Conservation (phyloP, 31 red algal genomes). For the Pterothamnion heteromorphum region DNA sequence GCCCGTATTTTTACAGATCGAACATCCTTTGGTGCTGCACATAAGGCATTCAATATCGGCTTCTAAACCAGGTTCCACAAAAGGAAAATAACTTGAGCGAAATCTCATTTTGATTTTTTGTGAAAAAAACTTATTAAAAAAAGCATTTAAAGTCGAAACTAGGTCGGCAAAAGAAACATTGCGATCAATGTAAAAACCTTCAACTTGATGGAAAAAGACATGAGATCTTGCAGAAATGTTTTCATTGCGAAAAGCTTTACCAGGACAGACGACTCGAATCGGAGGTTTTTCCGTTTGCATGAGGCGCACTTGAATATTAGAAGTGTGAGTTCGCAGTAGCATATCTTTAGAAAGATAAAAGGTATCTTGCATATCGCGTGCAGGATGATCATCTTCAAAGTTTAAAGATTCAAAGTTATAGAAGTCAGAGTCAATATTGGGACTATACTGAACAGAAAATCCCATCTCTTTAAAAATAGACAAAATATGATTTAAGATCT, state of each 20-base stretch:
- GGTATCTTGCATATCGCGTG: slow-evolving; percentile 89
- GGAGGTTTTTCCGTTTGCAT: slow-evolving; percentile 83
- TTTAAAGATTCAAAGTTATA: slow-evolving; percentile 83
- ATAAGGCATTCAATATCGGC: too few species aligned
- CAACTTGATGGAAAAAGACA: slow-evolving; percentile 77
- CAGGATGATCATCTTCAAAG: slow-evolving; percentile 72
- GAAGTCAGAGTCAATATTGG: slow-evolving; percentile 78
- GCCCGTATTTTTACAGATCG: too few species aligned
- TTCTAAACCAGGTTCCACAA: slow-evolving; percentile 15
- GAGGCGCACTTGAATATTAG: slow-evolving; percentile 71
- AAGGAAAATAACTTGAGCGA: slow-evolving; percentile 27
- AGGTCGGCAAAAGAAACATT: too few species aligned
- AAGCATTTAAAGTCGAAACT: background rate
- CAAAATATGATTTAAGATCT: slow-evolving; percentile 57
- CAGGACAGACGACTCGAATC: slow-evolving; percentile 69
- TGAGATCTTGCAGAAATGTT: slow-evolving; percentile 64
- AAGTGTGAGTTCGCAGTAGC: slow-evolving; percentile 79
- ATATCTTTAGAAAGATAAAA: slow-evolving; percentile 62
- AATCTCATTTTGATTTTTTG: background rate
- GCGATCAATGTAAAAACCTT: slow-evolving; percentile 66
- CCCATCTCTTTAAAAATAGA: slow-evolving; percentile 66
- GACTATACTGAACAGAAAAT: slow-evolving; percentile 58
- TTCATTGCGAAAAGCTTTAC: slow-evolving; percentile 72
- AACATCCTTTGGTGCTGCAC: too few species aligned
- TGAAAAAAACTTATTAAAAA: background rate